Evolutionary conservation across 441 rosid species (phyloP).

Genomic region (Isatis lusitanica): DNA sequence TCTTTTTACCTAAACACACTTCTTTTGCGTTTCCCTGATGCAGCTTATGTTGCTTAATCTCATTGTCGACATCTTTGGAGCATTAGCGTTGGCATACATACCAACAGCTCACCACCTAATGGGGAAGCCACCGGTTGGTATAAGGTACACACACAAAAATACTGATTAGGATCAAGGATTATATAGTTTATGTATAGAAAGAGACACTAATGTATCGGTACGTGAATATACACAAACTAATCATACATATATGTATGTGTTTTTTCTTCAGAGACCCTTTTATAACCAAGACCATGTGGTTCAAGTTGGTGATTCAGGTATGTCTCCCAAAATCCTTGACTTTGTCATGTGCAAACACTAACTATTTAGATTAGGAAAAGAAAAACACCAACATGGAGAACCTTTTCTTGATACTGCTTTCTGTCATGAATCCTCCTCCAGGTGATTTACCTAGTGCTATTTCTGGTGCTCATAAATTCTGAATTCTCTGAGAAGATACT

Average conservation of each 20-base stretch:
- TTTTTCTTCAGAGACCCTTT: constrained; percentile 2
- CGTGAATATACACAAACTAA: not conserved
- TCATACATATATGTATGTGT: not conserved
- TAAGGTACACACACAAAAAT: constrained; percentile 41
- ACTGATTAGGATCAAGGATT: not conserved
- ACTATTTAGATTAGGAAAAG: not conserved
- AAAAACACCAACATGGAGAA: not conserved
- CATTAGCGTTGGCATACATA: constrained; percentile 80
- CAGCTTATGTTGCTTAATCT: constrained; percentile 82
- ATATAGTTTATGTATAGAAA: not conserved
- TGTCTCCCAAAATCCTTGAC: not conserved
- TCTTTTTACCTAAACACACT: not conserved
- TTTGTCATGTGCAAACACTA: too few species aligned
- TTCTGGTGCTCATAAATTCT: not conserved
- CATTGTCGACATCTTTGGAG: constrained; percentile 84
- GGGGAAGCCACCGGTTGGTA: constrained; percentile 75
- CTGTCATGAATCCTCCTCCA: not conserved
- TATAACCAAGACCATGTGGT: constrained; percentile 22
- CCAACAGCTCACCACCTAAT: constrained; percentile 71
- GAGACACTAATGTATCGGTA: not conserved
- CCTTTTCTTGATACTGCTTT: not conserved
- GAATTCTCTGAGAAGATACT: not conserved
- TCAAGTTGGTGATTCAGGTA: constrained; percentile 18
- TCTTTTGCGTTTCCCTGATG: not conserved
- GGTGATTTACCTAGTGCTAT: constrained; percentile 1